These are phyloP conservation scores for Mortierella sp. DNA, from an alignment of 371 early-diverging fungal species.

Conservation along the genomic window DNA sequence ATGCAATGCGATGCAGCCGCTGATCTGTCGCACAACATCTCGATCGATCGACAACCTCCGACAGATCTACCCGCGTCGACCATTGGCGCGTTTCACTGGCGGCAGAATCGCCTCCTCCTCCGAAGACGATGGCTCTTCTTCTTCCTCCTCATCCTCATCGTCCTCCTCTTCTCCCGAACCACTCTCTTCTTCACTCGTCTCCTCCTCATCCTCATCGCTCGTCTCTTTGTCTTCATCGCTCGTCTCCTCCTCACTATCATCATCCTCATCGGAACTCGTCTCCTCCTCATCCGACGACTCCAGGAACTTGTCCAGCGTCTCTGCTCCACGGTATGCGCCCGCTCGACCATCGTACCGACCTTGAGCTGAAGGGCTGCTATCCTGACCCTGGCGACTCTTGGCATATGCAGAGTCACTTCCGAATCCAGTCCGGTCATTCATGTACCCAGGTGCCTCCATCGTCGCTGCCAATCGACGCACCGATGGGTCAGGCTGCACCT, in stretches of 20 bases:
- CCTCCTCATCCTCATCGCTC: slow-evolving; percentile 26
- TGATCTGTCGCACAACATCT: neutral
- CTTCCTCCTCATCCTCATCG: slow-evolving; percentile 43
- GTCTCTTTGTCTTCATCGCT: slow-evolving; percentile 31
- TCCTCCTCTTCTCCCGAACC: slow-evolving; percentile 45
- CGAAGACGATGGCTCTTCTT: slow-evolving; percentile 51
- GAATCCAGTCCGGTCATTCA: slow-evolving; percentile 66
- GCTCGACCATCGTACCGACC: slow-evolving; percentile 44
- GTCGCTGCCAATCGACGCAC: slow-evolving; percentile 70
- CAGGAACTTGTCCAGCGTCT: slow-evolving; percentile 47
- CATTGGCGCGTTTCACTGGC: slow-evolving; percentile 21
- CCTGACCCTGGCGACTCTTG: slow-evolving; percentile 56
- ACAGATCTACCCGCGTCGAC: slow-evolving; percentile 16
- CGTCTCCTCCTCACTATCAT: slow-evolving; percentile 34
- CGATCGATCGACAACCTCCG: neutral
- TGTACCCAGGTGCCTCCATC: slow-evolving; percentile 62
- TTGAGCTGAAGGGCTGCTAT: slow-evolving; percentile 23
- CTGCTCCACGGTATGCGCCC: slow-evolving; percentile 34
- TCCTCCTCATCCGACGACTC: slow-evolving; percentile 55
- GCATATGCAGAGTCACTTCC: slow-evolving; percentile 62
- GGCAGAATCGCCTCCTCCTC: slow-evolving; percentile 44
- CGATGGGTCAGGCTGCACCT: slow-evolving; percentile 74
- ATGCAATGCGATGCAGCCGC: neutral
- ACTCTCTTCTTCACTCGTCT: slow-evolving; percentile 31
- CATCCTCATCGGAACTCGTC: slow-evolving; percentile 47